Evolutionary conservation across 1,284 basidiomycete genomes (phyloP).

Genomic region (Sanguinoderma infundibulare): DNA sequence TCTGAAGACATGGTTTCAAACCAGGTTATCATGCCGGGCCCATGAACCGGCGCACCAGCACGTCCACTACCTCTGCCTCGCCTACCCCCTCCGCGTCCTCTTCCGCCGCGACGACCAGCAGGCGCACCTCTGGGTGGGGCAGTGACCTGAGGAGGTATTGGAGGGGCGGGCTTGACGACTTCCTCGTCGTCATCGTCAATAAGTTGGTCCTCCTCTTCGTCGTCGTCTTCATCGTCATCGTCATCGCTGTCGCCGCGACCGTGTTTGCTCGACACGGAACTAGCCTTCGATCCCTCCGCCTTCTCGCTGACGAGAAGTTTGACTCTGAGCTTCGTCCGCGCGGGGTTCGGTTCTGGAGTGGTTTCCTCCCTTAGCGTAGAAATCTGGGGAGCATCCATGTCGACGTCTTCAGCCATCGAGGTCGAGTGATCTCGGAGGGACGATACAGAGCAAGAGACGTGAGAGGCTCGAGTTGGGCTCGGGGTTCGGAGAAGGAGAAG

Average conservation of each 20-base stretch:
- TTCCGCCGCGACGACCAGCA: conserved; percentile 29
- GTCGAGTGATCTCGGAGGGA: conserved; percentile 9
- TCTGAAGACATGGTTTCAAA: conserved; percentile 28
- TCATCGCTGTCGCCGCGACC: conserved; percentile 42
- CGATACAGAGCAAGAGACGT: not conserved
- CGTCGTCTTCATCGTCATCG: conserved; percentile 57
- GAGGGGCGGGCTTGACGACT: conserved; percentile 30
- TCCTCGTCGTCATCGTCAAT: conserved; percentile 71
- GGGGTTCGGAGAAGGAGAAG: not conserved
- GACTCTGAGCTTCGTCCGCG: conserved; percentile 50
- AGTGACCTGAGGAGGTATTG: conserved; percentile 37
- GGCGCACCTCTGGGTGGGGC: conserved; percentile 23
- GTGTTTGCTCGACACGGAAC: conserved; percentile 33
- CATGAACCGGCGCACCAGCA: conserved; percentile 18
- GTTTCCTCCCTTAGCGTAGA: conserved; percentile 74
- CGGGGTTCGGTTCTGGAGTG: conserved; percentile 59
- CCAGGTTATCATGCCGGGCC: conserved; percentile 21
- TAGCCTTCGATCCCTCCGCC: conserved; percentile 35
- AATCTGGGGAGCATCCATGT: conserved; percentile 81
- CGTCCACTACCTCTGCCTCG: conserved; percentile 21
- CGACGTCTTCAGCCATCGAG: conserved; percentile 40
- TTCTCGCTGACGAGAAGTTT: conserved; percentile 55
- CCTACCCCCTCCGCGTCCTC: conserved; percentile 27
- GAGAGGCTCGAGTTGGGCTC: no score
- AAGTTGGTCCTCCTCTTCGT: conserved; percentile 72